These are phyloP conservation scores for Pseudogymnoascus sp. DNA, from an alignment of 2,329 filamentous ascomycete species.

Conservation along the genomic window DNA sequence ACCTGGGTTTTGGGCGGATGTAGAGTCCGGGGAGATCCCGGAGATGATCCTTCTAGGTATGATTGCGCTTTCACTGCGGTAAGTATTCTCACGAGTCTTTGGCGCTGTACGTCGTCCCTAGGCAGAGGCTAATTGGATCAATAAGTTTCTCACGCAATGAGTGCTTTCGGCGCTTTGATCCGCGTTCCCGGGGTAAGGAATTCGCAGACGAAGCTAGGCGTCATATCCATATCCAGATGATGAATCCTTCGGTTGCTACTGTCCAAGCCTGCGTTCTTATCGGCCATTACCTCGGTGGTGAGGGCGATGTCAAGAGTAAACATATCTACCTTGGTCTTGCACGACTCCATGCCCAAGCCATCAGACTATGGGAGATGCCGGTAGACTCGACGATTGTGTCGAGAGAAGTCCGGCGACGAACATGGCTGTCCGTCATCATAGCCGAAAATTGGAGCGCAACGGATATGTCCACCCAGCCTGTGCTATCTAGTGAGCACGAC, in stretches of 20 bases:
- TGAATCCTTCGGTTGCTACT: constrained; percentile 14
- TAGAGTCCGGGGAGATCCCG: background rate
- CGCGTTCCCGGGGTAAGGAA: constrained; percentile 9
- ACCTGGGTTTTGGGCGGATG: background rate
- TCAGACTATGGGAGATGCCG: constrained; percentile 17
- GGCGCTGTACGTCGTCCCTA: background rate
- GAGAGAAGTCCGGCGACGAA: constrained; percentile 16
- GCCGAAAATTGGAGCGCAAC: constrained; percentile 20
- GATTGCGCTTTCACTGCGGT: constrained; percentile 6
- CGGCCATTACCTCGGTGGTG: constrained; percentile 17
- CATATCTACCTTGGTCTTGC: constrained; percentile 20
- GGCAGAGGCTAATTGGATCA: background rate
- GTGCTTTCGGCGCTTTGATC: constrained; percentile 12
- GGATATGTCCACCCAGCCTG: constrained; percentile 17
- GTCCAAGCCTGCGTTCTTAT: constrained; percentile 18
- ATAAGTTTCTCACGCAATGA: constrained; percentile 15
- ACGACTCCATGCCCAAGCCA: constrained; percentile 16
- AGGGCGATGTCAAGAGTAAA: constrained; percentile 18
- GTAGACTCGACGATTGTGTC: constrained; percentile 11
- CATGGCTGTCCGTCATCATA: constrained; percentile 18
- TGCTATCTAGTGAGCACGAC: constrained; percentile 1
- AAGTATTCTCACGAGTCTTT: background rate
- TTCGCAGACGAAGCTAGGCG: constrained; percentile 14
- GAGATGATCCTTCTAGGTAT: background rate
- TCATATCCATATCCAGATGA: constrained; percentile 16